Percentiles rank a stretch among this genome's conserved stretches.
phyloP scores from a whole-genome alignment of 2,329 filamentous ascomycete genomes.

The Alternaria brassicae region DNA sequence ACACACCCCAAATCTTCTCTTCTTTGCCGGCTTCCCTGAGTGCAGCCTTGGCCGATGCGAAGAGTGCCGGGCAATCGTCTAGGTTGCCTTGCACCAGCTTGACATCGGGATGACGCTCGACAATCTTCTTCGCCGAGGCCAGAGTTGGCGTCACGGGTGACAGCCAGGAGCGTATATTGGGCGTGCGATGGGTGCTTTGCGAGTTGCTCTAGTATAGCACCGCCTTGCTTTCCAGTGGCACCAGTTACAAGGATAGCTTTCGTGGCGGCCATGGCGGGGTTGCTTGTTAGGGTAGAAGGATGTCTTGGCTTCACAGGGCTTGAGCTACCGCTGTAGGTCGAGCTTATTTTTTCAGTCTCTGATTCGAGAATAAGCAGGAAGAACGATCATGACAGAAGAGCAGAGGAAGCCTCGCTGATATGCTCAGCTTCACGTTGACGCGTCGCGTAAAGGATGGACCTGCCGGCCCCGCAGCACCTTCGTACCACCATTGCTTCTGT shows the following conservation, averaged over 20 bases:
- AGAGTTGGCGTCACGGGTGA: conserved; percentile 65
- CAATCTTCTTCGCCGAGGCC: conserved; percentile 58
- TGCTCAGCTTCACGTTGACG: conserved; percentile 4
- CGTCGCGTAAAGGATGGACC: background rate
- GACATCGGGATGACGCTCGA: conserved; percentile 56
- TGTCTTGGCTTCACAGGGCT: conserved; percentile 7
- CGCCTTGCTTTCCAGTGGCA: conserved; percentile 58
- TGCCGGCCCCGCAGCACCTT: conserved; percentile 15
- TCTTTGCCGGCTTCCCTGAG: conserved; percentile 44
- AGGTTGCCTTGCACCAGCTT: conserved; percentile 66
- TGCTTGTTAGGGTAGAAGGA: conserved; percentile 15
- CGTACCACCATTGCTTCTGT: conserved; percentile 10
- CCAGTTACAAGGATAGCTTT: conserved; percentile 55
- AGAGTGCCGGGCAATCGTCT: conserved; percentile 59
- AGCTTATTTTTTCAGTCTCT: conserved; percentile 1
- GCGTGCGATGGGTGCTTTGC: conserved; percentile 43
- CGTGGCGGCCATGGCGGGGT: conserved; percentile 38
- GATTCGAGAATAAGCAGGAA: background rate
- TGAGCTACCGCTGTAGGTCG: background rate
- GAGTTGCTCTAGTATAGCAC: conserved; percentile 54
- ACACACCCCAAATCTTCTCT: conserved; percentile 64
- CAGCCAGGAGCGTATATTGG: conserved; percentile 62
- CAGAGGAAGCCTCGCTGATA: conserved; percentile 7
- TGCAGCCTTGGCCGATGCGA: conserved; percentile 53
- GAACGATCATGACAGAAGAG: background rate